Percentiles rank a stretch among this genome's conserved stretches.
phyloP scores from a whole-genome alignment of 305 asterid genomes.

The Solanum hybrid region DNA sequence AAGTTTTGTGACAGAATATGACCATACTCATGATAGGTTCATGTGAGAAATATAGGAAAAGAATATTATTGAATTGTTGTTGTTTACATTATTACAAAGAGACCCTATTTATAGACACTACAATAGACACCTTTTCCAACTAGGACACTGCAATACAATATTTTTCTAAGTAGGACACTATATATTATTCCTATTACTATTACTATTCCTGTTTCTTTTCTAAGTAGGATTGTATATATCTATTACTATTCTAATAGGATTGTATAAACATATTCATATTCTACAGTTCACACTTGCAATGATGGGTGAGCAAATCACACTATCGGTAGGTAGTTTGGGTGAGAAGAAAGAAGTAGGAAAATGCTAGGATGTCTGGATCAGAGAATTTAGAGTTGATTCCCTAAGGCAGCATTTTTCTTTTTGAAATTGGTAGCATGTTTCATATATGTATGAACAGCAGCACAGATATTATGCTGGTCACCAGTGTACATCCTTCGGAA shows the following conservation, averaged over 20 bases:
- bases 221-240: too few species aligned
- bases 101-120: too few species aligned
- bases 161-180: too few species aligned
- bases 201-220: too few species aligned
- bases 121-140: too few species aligned
- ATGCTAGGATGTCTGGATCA: neutral
- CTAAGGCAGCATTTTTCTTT: neutral
- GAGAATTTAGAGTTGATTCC: neutral
- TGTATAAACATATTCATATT: too few species aligned
- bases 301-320: neutral
- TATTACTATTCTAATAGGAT: too few species aligned
- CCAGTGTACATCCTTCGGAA: neutral
- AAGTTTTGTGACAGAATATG: neutral
- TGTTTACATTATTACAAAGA: too few species aligned
- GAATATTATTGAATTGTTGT: too few species aligned
- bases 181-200: too few species aligned
- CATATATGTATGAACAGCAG: neutral
- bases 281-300: neutral
- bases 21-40: neutral
- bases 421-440: neutral
- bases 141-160: too few species aligned
- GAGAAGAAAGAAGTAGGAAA: neutral
- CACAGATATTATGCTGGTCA: neutral
- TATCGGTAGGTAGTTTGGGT: neutral
- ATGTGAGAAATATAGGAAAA: too few species aligned